Evolutionary conservation across 2,329 filamentous ascomycete species (phyloP), one percentile per base, ranked within the genome.

Genomic region (Neonectria neomacrospora): DNA sequence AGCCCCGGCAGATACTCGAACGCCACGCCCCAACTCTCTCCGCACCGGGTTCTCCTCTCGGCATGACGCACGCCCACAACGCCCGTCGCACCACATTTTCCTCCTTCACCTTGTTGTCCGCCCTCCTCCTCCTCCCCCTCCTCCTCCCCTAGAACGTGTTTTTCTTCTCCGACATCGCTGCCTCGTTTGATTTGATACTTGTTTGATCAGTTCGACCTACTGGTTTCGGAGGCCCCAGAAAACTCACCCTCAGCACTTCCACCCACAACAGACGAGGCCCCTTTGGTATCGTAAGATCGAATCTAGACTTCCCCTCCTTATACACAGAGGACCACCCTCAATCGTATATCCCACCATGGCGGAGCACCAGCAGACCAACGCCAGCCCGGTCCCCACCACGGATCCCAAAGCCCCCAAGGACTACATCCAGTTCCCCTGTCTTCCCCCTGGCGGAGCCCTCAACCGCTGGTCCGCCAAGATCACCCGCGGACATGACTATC

Each of bases 391-490:
- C 52, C 73, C 74, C 45, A 69, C 68, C n/a, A 66, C 67, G 44
- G 78, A 80, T 58, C 80, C 83, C 67, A 84, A 83, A 71, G 78
- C 81, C 14, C 83, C 82, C 53, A 66, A 75, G 39, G 85, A 86
- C 67, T 88, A 86, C 71, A 80, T 86, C 71, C 82, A 83, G 61
- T 88, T 86, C 75, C 77, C 81, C 45, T 78, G 76, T 56, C 78
- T 87, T 7, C 83, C 85, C 2, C 77, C 85, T 0, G 84, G 84
- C 14, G 85, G 82, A 2, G 73, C 81, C 20, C 82, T 98, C 68
- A 98, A 98, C 80, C 89, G 91, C 64, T 97, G 92, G 86, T 97
- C 94, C 5, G 88, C 92, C 18, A 90, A 88, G 47, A 81, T 97
- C 64, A 98, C 95, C 11, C 88, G 87, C 60, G 91, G 86, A 59